phyloP scores from a whole-genome alignment of 805 yeast species.

The Metschnikowia hibisci region DNA sequence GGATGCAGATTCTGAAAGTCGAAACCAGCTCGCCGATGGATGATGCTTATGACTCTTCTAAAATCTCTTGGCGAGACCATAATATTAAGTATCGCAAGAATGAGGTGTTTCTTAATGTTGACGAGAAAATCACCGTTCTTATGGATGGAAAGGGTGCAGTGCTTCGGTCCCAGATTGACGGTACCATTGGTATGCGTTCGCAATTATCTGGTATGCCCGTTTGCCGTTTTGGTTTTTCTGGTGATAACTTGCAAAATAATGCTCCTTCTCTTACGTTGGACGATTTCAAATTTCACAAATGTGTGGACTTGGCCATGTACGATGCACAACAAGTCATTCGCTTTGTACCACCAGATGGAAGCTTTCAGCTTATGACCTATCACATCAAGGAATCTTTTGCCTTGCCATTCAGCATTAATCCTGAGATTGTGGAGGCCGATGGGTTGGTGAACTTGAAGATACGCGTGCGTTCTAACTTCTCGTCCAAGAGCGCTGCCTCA shows the following conservation, averaged over 20 bases:
- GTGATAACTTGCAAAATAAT: constrained; percentile 28
- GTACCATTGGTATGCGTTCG: constrained; percentile 65
- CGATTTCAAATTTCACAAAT: constrained; percentile 83
- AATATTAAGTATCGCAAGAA: constrained; percentile 78
- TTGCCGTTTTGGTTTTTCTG: constrained; percentile 77
- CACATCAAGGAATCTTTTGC: constrained; percentile 45
- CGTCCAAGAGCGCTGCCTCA: constrained; percentile 55
- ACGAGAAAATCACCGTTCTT: constrained; percentile 69
- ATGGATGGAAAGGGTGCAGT: constrained; percentile 63
- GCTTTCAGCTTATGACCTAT: constrained; percentile 78
- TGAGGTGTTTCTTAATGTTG: constrained; percentile 71
- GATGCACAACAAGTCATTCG: constrained; percentile 61
- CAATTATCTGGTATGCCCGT: constrained; percentile 79
- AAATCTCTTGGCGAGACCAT: constrained; percentile 62
- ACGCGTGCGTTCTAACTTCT: constrained; percentile 58
- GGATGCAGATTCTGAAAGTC: background rate
- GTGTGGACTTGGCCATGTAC: constrained; percentile 70
- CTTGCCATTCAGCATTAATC: constrained; percentile 66
- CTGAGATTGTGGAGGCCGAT: constrained; percentile 47
- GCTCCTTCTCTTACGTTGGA: constrained; percentile 49
- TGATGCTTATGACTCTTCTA: constrained; percentile 15
- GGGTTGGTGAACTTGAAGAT: constrained; percentile 52
- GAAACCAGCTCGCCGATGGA: constrained; percentile 7
- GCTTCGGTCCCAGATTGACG: constrained; percentile 70
- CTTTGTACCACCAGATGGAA: constrained; percentile 86